Conservation (phyloP, 345 rosid species). For the Melastoma malabathricum region DNA sequence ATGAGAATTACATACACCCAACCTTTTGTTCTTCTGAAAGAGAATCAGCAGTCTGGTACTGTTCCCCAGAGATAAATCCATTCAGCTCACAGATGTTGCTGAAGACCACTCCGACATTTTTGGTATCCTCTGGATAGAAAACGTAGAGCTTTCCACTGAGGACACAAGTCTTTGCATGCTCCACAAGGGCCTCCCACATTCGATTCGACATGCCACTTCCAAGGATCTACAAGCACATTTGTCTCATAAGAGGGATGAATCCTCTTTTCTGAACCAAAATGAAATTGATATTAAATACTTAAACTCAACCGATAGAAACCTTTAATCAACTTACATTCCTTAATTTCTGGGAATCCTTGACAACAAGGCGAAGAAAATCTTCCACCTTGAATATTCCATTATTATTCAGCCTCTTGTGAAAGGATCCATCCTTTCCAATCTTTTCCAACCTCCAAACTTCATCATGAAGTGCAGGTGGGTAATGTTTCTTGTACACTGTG, state of each 20-base stretch:
- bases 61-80: constrained; percentile 85
- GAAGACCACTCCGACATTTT: constrained; percentile 67
- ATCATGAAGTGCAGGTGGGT: constrained; percentile 77
- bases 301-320: no score
- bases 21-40: constrained; percentile 93
- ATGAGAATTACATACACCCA: background rate
- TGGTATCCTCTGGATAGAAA: constrained; percentile 73
- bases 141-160: constrained; percentile 69
- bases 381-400: constrained; percentile 46
- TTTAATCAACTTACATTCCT: constrained; percentile 50
- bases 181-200: constrained; percentile 98
- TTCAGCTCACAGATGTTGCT: constrained; percentile 70
- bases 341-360: constrained; percentile 57
- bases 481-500: constrained; percentile 96
- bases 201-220: constrained; percentile 99
- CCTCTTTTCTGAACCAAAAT: background rate
- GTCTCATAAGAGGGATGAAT: background rate
- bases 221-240: constrained; percentile 44
- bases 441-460: constrained; percentile 98
- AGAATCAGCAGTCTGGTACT: constrained; percentile 65
- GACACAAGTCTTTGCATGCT: constrained; percentile 95
- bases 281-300: constrained; percentile 5
- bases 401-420: constrained; percentile 67
- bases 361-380: constrained; percentile 65
- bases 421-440: constrained; percentile 97